phyloP scores from a whole-genome alignment of 2,329 filamentous ascomycete genomes.

The Blastomyces parvus region DNA sequence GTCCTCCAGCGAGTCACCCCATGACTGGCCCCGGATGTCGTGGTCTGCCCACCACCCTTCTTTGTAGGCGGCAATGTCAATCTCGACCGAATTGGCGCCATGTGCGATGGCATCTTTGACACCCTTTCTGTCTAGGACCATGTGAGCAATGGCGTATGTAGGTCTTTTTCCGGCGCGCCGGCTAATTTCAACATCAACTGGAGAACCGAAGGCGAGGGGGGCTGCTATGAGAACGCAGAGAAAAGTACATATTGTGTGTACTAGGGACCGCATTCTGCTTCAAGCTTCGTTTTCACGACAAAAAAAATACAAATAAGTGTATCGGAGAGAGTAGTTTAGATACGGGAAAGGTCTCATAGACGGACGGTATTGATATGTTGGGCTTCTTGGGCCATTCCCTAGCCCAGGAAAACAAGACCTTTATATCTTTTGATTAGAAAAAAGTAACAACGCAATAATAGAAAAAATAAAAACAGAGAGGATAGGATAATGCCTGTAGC shows the following conservation, averaged over 20 bases:
- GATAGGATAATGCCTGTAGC: too few species aligned
- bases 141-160: conserved; percentile 36
- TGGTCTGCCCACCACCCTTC: conserved; percentile 19
- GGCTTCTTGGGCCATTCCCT: too few species aligned
- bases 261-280: not conserved
- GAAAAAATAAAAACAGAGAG: too few species aligned
- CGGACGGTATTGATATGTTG: too few species aligned
- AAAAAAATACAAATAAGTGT: too few species aligned
- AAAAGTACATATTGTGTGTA: not conserved
- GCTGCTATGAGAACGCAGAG: not conserved
- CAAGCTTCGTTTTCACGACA: not conserved
- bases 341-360: too few species aligned
- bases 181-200: not conserved
- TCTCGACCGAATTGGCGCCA: conserved; percentile 19
- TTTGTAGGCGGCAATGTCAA: conserved; percentile 16
- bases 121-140: conserved; percentile 11
- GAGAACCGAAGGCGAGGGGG: not conserved
- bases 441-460: too few species aligned
- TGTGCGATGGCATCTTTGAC: conserved; percentile 14
- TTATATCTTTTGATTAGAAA: too few species aligned
- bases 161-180: not conserved
- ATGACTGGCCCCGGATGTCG: conserved; percentile 10
- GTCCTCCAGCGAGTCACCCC: conserved; percentile 6
- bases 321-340: too few species aligned
- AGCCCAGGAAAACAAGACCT: too few species aligned